These are phyloP conservation scores for Porogramme epimiltina DNA, from an alignment of 1,284 basidiomycete genomes.

Conservation along the genomic window DNA sequence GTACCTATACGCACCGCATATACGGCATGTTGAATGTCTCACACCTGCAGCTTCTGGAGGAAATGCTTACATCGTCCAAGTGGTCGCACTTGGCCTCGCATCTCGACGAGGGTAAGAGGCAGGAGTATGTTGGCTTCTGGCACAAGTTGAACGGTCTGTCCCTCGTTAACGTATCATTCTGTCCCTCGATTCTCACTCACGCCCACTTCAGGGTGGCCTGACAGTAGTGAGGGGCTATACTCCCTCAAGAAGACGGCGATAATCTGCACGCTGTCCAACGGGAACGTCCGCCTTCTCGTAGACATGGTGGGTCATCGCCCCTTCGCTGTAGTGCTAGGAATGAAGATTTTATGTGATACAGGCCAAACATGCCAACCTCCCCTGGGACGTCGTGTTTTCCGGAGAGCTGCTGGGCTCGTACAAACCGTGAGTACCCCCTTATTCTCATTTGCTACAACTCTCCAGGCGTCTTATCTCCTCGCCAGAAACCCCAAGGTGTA, in stretches of 20 bases:
- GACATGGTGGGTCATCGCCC: constrained; percentile 49
- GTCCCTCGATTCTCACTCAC: not conserved
- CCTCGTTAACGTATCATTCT: not conserved
- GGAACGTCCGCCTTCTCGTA: constrained; percentile 57
- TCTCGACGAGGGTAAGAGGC: constrained; percentile 46
- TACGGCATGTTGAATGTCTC: not conserved
- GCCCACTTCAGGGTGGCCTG: constrained; percentile 52
- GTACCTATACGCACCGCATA: not conserved
- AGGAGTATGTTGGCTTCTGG: constrained; percentile 52
- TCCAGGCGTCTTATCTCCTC: not conserved
- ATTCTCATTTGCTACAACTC: too few relatives aligned
- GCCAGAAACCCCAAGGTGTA: constrained; percentile 56
- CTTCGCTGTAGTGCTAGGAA: not conserved
- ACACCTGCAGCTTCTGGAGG: constrained; percentile 58
- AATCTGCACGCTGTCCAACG: constrained; percentile 61
- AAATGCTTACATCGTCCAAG: constrained; percentile 46
- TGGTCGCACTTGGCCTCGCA: constrained; percentile 47
- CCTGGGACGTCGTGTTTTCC: constrained; percentile 66
- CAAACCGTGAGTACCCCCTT: constrained; percentile 52
- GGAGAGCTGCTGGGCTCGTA: constrained; percentile 58
- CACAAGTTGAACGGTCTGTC: constrained; percentile 52
- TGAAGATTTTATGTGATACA: constrained; percentile 22
- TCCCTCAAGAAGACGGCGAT: constrained; percentile 52
- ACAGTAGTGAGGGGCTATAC: constrained; percentile 49
- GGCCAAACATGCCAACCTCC: constrained; percentile 60